Base-by-base conservation (phyloP, 805 yeast genomes). In the Vanderwaltozyma yarrowii region DNA sequence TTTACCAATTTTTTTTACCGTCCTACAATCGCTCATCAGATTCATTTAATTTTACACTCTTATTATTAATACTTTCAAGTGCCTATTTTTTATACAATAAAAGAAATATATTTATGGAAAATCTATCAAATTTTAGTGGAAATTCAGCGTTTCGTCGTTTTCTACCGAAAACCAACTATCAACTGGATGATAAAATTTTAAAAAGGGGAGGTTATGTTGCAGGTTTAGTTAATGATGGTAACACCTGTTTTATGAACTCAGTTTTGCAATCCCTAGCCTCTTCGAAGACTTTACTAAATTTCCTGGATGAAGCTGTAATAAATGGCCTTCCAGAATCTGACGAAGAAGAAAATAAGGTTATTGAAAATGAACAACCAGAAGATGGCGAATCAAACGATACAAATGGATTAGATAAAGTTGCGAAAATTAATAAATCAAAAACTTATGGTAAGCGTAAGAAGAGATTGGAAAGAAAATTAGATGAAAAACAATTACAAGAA, bases 231-330 rank as follows among this genome's bases (percentile, higher is more conserved):
- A 88, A 88, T 56, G 95, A 85, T 46, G 96, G 96, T 12, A 88
- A 88, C 55, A 86, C 96, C 0, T 88, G 96, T 59, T 88, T 88
- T 51, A 86, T 87, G 94, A 88, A 88, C 61, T 76, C 87, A 18
- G 96, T 88, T 1, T 59, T 88, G 20, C 96, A 88, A 58, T 73
- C 83, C 14, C 61, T 87, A 40, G 87, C 95, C 0, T 79, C 89
- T 0, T 79, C 92, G 0, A 67, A 70, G 19, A 73, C 77, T 26
- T 62, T 86, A 27, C 47, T 67, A 15, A 64, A 66, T 16, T 83
- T 80, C 49, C 65, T 83, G 33, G 72, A 74, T 30, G 60, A 65
- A 8, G 69, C 62, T 35, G 56, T 68, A 17, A 33, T 35, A 5
- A 37, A 33, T 5, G 17, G 24, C 24, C 46, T 43, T 9, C 40